phyloP scores from a whole-genome alignment of 192 early-diverging fungal genomes.

The Entomortierella beljakovae region DNA sequence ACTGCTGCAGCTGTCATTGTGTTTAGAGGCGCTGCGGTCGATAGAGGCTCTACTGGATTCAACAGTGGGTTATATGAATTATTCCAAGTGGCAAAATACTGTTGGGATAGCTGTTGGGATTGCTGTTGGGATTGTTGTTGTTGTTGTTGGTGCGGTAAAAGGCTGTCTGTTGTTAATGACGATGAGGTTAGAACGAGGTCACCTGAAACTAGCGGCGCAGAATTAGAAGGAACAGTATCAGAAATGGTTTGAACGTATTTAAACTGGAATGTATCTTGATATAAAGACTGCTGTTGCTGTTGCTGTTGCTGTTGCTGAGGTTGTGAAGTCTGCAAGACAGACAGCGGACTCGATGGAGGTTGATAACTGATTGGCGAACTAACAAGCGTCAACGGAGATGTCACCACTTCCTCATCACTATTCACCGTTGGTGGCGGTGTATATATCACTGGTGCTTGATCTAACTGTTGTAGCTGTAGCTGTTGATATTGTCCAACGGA shows the following conservation, averaged over 20 bases:
- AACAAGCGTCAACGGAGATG: slow-evolving; percentile 9
- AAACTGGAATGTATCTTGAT: slow-evolving; percentile 11
- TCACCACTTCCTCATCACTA: not conserved
- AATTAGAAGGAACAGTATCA: not conserved
- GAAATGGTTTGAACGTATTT: not conserved
- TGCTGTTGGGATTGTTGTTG: slow-evolving; percentile 29
- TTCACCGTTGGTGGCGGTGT: not conserved
- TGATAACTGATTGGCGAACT: slow-evolving; percentile 34
- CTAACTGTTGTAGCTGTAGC: not conserved
- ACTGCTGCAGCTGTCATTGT: not conserved
- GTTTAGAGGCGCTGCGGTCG: not conserved
- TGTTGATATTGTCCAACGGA: not conserved
- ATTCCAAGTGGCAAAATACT: not conserved
- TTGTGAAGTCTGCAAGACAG: not conserved
- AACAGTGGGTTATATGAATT: not conserved
- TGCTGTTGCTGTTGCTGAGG: slow-evolving; percentile 15
- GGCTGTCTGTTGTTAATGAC: not conserved
- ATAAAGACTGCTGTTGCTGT: not conserved
- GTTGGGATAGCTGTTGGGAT: slow-evolving; percentile 13
- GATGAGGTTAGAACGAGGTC: not conserved
- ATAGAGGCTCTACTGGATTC: not conserved
- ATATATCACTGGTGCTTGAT: slow-evolving; percentile 3
- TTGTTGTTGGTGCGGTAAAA: too few species aligned
- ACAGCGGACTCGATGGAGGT: slow-evolving; percentile 2
- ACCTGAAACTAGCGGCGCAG: not conserved